Base-by-base conservation (phyloP, 2,329 filamentous ascomycete species). In the Leptoxyphium fumago region DNA sequence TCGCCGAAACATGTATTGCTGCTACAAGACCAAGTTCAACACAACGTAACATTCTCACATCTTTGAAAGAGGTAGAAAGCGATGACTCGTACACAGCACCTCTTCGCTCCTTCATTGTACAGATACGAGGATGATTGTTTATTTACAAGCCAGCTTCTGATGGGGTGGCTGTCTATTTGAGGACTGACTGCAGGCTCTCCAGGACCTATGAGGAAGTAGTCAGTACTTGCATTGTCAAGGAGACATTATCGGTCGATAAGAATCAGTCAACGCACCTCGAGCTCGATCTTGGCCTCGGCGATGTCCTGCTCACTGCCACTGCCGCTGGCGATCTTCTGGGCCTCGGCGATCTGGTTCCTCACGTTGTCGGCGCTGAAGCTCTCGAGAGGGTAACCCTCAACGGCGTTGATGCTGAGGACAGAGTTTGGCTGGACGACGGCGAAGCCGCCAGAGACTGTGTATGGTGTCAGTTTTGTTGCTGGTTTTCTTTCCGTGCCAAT, bases 201-300 rank as follows among this genome's bases (percentile, higher is more conserved):
- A 91, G 74, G 60, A 89, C 82, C 83, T 88, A 52, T 28, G 11
- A 11, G 5, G 10, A n/a, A 3, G 3, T 9, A 4, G 13, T 17
- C 34, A 38, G 34, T 6, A 17, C 13, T 17, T 17, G 34, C 34
- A 17, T 17, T n/a, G 13, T 38, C 4, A 26, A 26, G 21, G 7
- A 26, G 8, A 18, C 30, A 59, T 74, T 58, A 28, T 36, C 15
- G 39, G 29, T 36, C 15, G 39, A 40, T 36, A 40, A 9, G 29
- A 17, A 5, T 11, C 2, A 7, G 38, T 4, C 43, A 43, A 57
- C 73, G 64, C 69, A 94, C 89, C 86, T 98, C 91, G 57, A 98
- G 72, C 77, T 96, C 89, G 65, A 98, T 89, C 79, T 95, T 96
- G 55, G 91, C 91, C 79, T 98, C 91, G 53, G 89, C 89, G 69